Conservation (phyloP, 305 asterid genomes). For the Fraxinus angustifolia region DNA sequence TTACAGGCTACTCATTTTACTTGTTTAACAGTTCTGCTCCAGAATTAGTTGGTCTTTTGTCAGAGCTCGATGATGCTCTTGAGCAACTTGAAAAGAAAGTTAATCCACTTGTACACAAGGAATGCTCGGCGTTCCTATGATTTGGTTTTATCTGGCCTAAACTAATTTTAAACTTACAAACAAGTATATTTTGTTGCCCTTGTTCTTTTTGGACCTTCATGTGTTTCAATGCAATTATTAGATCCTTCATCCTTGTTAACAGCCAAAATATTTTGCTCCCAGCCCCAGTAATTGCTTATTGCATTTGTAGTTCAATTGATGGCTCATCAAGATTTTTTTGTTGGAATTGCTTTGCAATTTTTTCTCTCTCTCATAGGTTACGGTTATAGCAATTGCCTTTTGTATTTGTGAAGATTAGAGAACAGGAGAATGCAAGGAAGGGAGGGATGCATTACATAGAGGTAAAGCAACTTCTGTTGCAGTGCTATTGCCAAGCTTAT, state of each 20-base stretch:
- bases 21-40: conserved; percentile 78
- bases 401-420: conserved; percentile 50
- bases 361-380: not conserved
- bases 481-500: conserved; percentile 86
- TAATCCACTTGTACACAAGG: conserved; percentile 71
- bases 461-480: conserved; percentile 73
- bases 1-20: conserved; percentile 14
- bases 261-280: not conserved
- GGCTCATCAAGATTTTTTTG: not conserved
- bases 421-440: conserved; percentile 39
- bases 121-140: conserved; percentile 17
- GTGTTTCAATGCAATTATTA: not conserved
- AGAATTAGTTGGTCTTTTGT: conserved; percentile 76
- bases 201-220: not conserved
- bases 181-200: not conserved
- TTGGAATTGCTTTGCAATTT: not conserved
- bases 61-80: conserved; percentile 70
- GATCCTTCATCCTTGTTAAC: not conserved
- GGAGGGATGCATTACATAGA: conserved; percentile 64
- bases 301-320: not conserved
- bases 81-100: conserved; percentile 77
- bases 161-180: not conserved
- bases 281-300: not conserved
- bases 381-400: conserved; percentile 19
- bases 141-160: not conserved